Evolutionary conservation across 208 protist genomes (phyloP), one percentile per base, ranked within the genome.

Genomic region (Perkinsela sp.): DNA sequence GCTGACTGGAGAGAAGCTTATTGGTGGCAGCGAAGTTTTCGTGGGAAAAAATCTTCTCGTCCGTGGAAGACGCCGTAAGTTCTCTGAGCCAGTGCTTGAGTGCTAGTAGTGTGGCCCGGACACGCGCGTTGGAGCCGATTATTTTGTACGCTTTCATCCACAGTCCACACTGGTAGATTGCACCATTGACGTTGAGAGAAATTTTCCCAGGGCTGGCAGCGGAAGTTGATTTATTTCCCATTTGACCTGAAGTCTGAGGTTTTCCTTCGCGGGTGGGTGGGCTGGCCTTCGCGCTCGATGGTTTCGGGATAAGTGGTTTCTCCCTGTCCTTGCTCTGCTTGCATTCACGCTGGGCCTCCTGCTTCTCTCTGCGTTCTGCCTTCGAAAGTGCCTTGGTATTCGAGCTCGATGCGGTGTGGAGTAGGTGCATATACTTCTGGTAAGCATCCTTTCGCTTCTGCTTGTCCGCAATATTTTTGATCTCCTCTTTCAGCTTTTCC

Each of bases 71-170:
- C 22, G 6, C 40, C 6, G 40, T 22, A 22, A 57, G 40, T 6
- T 57, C 40, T n/a, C 13, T 22, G 40, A 57, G 40, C 40, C 40
- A 57, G 13, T 57, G 40, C 13, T 22, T 6, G 40, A 57, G 40
- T 6, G 13, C 6, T 6, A 57, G 40, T 6, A 57, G 40, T 22
- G 40, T 57, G 13, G 40, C 40, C 6, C 40, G 40, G 40, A 57
- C 40, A 57, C 40, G 40, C 13, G 13, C 13, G 40, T 22, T 57
- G 13, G 40, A 57, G 40, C 40, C 40, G 22, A 57, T 57, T 6
- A 57, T 57, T 6, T 57, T n/a, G 40, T 57, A 57, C 40, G 40
- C 40, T 57, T 57, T 57, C 40, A 57, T 57, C 40, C 40, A 57
- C 40, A 57, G 40, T 6, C 40, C 40, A 22, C 40, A 57, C 40